phyloP scores from a whole-genome alignment of 225 moss, liverwort and hornwort species.

The Rhytidiadelphus loreus region DNA sequence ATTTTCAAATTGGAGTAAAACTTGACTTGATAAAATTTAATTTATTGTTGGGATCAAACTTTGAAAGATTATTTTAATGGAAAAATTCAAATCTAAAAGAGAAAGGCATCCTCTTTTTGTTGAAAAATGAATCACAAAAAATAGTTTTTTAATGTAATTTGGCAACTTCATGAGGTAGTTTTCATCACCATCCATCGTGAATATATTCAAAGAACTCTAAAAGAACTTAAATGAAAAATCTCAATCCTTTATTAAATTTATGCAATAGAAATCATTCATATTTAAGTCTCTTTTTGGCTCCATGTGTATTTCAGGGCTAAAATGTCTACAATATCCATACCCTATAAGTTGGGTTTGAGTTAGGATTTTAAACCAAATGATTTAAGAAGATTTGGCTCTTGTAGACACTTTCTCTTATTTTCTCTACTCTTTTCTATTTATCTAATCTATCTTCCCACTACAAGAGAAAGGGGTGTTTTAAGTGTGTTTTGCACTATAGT shows the following conservation, averaged over 20 bases:
- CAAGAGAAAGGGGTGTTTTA: too few species aligned
- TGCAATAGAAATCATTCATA: not conserved
- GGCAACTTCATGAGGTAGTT: not conserved
- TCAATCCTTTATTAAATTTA: not conserved
- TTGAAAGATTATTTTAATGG: not conserved
- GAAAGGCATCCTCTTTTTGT: accelerated
- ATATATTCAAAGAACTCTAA: not conserved
- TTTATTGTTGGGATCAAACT: not conserved
- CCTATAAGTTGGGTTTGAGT: not conserved
- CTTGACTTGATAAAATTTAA: not conserved
- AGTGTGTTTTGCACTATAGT: too few species aligned
- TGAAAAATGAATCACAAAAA: too few species aligned
- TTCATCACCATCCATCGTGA: not conserved
- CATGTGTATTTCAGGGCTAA: accelerated
- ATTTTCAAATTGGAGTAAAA: not conserved
- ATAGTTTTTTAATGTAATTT: too few species aligned
- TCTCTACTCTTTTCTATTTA: not conserved
- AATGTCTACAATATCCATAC: not conserved
- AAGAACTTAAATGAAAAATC: not conserved
- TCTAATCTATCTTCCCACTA: not conserved
- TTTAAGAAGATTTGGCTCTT: not conserved
- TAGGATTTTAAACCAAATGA: not conserved
- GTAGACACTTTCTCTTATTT: accelerated
- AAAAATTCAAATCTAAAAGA: not conserved
- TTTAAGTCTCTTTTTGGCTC: not conserved